Evolutionary conservation across 2,329 filamentous ascomycete genomes (phyloP).

Genomic region (Phialophora chinensis): DNA sequence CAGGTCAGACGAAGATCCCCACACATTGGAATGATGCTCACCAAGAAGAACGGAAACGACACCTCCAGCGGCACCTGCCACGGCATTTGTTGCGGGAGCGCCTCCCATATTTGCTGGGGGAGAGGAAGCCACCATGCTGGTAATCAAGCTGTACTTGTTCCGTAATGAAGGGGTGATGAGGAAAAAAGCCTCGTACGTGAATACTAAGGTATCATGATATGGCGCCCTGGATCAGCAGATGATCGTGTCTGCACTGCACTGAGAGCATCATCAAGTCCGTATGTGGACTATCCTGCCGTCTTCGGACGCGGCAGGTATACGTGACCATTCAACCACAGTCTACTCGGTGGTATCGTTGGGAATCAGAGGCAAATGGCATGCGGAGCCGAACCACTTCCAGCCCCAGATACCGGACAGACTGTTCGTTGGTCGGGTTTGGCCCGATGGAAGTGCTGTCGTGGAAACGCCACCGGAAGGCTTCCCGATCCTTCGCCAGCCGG

Average conservation of each 20-base stretch:
- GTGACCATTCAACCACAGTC: neutral
- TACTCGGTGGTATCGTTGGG: neutral
- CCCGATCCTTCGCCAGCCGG: neutral
- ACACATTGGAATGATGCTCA: neutral
- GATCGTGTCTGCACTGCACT: neutral
- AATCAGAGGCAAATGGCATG: neutral
- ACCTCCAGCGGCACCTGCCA: conserved; percentile 22
- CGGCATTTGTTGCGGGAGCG: conserved; percentile 10
- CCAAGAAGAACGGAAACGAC: conserved; percentile 26
- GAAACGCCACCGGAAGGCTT: neutral
- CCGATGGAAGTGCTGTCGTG: neutral
- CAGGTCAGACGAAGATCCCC: neutral
- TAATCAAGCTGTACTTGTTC: neutral
- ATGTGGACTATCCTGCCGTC: neutral
- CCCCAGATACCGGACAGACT: neutral
- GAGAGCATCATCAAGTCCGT: neutral
- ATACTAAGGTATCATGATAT: neutral
- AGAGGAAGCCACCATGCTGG: neutral
- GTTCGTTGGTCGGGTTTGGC: neutral
- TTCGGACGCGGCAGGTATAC: neutral
- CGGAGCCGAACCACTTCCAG: neutral
- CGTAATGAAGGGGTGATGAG: neutral
- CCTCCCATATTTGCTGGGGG: neutral
- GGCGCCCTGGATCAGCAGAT: neutral
- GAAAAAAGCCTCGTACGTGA: neutral